Conservation (phyloP, 805 yeast genomes). For the Candida ulmi region DNA sequence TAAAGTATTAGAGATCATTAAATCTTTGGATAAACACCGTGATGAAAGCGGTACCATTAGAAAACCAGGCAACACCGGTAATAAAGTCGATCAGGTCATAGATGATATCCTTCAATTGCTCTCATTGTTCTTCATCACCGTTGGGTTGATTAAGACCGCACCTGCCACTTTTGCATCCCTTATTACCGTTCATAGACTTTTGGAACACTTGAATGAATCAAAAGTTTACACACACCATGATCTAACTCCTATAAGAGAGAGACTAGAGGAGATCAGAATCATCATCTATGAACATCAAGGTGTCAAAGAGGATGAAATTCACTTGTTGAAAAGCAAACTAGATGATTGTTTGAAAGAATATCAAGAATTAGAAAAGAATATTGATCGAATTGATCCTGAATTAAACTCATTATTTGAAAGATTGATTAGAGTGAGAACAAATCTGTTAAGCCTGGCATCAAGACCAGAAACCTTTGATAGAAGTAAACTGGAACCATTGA, state of each 20-base stretch:
- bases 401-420: slow-evolving; percentile 48
- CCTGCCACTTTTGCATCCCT: slow-evolving; percentile 93
- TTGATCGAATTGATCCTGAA: slow-evolving; percentile 47
- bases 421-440: slow-evolving; percentile 59
- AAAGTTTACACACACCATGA: slow-evolving; percentile 83
- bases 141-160: slow-evolving; percentile 84
- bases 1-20: slow-evolving; percentile 47
- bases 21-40: slow-evolving; percentile 48
- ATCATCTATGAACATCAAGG: slow-evolving; percentile 39
- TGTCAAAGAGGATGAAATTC: slow-evolving; percentile 45
- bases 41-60: slow-evolving; percentile 14
- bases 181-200: slow-evolving; percentile 76
- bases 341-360: slow-evolving; percentile 56
- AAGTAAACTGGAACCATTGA: slow-evolving; percentile 28
- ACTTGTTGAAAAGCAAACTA: slow-evolving; percentile 60
- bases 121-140: slow-evolving; percentile 83
- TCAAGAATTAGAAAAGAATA: slow-evolving; percentile 47
- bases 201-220: slow-evolving; percentile 77
- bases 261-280: slow-evolving; percentile 63
- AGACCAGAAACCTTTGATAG: slow-evolving; percentile 26
- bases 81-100: slow-evolving; percentile 62
- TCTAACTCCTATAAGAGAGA: slow-evolving; percentile 64
- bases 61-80: slow-evolving; percentile 21
- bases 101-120: slow-evolving; percentile 89
- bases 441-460: slow-evolving; percentile 48